phyloP scores from a whole-genome alignment of 164 flowering plant species.

The Berberis vulgaris region DNA sequence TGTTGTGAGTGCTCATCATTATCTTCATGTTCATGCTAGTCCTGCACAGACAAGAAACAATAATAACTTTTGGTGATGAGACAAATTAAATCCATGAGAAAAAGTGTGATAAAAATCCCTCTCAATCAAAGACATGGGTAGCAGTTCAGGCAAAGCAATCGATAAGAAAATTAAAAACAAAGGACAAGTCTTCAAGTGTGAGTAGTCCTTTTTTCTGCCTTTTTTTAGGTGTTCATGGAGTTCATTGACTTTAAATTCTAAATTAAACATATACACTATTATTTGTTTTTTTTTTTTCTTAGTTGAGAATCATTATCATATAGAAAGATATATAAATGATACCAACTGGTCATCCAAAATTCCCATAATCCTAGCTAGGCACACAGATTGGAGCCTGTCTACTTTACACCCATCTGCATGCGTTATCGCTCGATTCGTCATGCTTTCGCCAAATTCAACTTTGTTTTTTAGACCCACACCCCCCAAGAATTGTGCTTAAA shows the following conservation, averaged over 20 bases:
- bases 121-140: not conserved
- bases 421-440: conserved; percentile 37
- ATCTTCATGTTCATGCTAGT: not conserved
- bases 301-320: conserved; percentile 22
- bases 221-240: not conserved
- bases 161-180: not conserved
- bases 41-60: not conserved
- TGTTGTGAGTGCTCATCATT: not conserved
- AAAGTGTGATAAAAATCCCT: not conserved
- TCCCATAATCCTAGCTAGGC: conserved; percentile 20
- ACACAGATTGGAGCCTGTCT: conserved; percentile 18
- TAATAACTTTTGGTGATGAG: not conserved
- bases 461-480: conserved; percentile 11
- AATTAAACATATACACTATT: not conserved
- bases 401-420: conserved; percentile 27
- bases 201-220: not conserved
- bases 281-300: conserved; percentile 9
- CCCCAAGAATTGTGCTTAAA: conserved; percentile 4
- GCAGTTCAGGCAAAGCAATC: not conserved
- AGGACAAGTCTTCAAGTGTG: not conserved
- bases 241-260: conserved; percentile 27
- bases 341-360: conserved; percentile 10
- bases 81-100: not conserved
- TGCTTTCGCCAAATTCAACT: conserved; percentile 43
- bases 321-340: conserved; percentile 12